Base-by-base conservation (phyloP, 2,329 filamentous ascomycete genomes). In the Beauveria asiatica region DNA sequence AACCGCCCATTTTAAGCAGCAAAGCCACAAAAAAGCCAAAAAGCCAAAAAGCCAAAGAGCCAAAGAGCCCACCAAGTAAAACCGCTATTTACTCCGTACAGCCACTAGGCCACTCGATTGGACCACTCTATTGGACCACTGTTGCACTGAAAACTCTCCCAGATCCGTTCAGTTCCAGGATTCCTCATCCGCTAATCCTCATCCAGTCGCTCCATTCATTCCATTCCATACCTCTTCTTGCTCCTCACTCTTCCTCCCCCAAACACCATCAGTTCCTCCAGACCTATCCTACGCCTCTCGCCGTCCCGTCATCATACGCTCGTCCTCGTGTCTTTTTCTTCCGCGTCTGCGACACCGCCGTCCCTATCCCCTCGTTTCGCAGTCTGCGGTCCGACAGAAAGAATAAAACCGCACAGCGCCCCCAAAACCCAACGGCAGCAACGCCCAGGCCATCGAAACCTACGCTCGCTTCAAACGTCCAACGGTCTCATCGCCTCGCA, bases 121-220 rank as follows among this genome's bases (percentile, higher is more conserved):
- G 10, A 13, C 30, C 30, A 11, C 30, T 33, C 30, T 4, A 33
- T 33, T 33, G 10, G 11, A 16, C 33, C 33, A 37, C 13, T 16
- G 33, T 13, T 37, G 33, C 42, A 25, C 44, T 17, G 44, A 21
- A 13, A 23, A 16, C 19, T 46, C 21, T 11, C 44, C 21, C 49
- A 44, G 21, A 44, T 44, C 21, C 51, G n/a, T 46, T 27, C 52
- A 17, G 37, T 51, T 42, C 25, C 46, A 51, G 56, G 55, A 58
- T 58, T 58, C 46, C 56, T 58, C 56, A 51, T 58, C 46, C 55
- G 23, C 55, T 44, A 58, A 30, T 42, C 45, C 56, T 44, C 23
- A 3, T 50, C 30, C 30, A 27, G 17, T 11, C 42, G 6, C 8
- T 11, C 17, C 21, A 10, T 48, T 23, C 46, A 21, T 21, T 58